Base-by-base conservation (phyloP, 73 alveolate species). In the Paramecium tetraurelia region DNA sequence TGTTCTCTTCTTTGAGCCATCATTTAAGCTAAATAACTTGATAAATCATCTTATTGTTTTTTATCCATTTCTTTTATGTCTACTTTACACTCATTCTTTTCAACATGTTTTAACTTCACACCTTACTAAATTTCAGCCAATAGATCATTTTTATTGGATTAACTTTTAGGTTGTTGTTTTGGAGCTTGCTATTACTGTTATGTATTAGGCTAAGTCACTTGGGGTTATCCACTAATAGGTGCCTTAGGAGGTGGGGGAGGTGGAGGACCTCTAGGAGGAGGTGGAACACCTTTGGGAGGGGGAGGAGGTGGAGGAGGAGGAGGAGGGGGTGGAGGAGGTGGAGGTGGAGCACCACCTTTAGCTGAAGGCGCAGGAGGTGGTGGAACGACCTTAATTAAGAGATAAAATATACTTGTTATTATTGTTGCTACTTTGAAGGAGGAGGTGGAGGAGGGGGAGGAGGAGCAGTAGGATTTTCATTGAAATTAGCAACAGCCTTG, bases 231-330 rank as follows among this genome's bases (percentile, higher is more conserved):
- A 44, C 35, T 27, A 8, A 44, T 9, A 76, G 89, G 89, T 40
- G 90, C 35, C 20, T 16, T 31, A 43, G 89, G 89, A 46, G 90
- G 90, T 43, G 90, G 90, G 3, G 90, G 90, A 20, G 90, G 90
- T 12, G 76, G 76, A 53, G 69, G 69, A 53, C 69, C 69, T 53
- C 35, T 53, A 24, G 75, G 70, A 16, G 90, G 89, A 21, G 89
- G 89, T 33, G 89, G 71, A 40, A 68, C 58, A 18, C 40, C 89
- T 21, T 76, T 70, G 4, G 85, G 85, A 70, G 85, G 85, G 16
- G 85, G 86, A 36, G 90, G 90, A 12, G 90, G 84, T 7, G 90
- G 57, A 35, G 76, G 57, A 4, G 70, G 57, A 24, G 76, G 33
- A 16, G 46, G 57, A 80, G 85, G 85, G 14, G 43, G 50, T 8